A percentile compares a stretch with the other conserved stretches of the same genome.
phyloP scores from a whole-genome alignment of 2,329 filamentous ascomycete genomes.

The Ramularia collo-cygni region DNA sequence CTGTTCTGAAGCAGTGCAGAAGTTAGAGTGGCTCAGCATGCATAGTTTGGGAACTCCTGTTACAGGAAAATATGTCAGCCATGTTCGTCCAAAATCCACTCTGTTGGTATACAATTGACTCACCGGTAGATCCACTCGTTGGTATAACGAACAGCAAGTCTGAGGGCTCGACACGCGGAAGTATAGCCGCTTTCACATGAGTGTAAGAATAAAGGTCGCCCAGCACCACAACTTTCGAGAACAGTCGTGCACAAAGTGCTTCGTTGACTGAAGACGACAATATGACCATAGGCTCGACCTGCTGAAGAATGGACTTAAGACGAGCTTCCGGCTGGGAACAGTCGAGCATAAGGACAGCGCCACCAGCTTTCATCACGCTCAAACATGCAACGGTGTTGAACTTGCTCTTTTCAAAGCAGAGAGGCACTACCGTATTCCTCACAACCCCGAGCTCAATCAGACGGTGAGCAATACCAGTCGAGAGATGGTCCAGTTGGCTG shows the following conservation, averaged over 20 bases:
- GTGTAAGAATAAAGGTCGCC: neutral
- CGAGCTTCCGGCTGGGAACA: slow-evolving; percentile 18
- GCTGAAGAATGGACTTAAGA: slow-evolving; percentile 21
- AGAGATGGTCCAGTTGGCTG: slow-evolving; percentile 8
- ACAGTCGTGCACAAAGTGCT: neutral
- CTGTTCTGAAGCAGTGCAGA: slow-evolving; percentile 4
- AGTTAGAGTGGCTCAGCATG: slow-evolving; percentile 9
- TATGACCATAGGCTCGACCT: slow-evolving; percentile 19
- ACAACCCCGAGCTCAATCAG: neutral
- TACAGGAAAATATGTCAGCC: no score
- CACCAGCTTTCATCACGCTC: slow-evolving; percentile 27
- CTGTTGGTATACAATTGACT: no score
- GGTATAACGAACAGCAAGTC: slow-evolving; percentile 12
- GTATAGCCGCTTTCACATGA: neutral
- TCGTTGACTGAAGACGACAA: slow-evolving; percentile 1
- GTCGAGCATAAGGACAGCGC: slow-evolving; percentile 7
- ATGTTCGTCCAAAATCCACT: no score
- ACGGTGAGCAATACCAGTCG: neutral
- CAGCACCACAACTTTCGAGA: neutral
- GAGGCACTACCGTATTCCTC: slow-evolving; percentile 10
- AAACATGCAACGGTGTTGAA: slow-evolving; percentile 23
- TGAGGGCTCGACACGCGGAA: neutral
- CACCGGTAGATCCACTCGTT: slow-evolving; percentile 46
- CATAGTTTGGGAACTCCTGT: slow-evolving; percentile 8
- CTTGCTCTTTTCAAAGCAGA: slow-evolving; percentile 26